These are phyloP conservation scores for Flammula alnicola DNA, from an alignment of 1,284 basidiomycete genomes.

Conservation along the genomic window DNA sequence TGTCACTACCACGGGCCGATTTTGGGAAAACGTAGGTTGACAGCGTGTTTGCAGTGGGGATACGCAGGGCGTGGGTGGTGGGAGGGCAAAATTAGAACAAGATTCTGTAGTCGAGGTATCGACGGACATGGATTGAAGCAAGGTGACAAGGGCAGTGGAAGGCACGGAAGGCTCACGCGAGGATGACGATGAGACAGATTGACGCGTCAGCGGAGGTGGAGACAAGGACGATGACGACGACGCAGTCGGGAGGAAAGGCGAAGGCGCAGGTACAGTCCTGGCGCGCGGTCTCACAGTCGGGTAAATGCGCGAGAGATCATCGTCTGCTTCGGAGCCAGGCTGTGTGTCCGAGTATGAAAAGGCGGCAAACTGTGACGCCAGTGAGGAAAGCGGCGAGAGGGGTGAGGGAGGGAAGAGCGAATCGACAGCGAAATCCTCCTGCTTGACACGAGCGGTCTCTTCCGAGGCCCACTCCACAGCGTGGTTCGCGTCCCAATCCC, in stretches of 20 bases:
- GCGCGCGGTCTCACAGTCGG: conserved; percentile 39
- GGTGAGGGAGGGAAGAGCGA: conserved; percentile 32
- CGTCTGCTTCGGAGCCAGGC: conserved; percentile 16
- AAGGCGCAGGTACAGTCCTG: conserved; percentile 36
- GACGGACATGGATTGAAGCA: conserved; percentile 44
- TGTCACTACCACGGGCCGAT: conserved; percentile 51
- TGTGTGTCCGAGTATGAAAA: conserved; percentile 28
- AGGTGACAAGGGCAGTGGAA: conserved; percentile 34
- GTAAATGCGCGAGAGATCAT: conserved; percentile 24
- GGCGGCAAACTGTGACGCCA: conserved; percentile 30
- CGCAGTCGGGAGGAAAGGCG: conserved; percentile 19
- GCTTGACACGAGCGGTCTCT: conserved; percentile 42
- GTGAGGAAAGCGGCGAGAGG: conserved; percentile 30
- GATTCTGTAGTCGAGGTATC: conserved; percentile 34
- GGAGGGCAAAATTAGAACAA: conserved; percentile 16
- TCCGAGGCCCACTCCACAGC: conserved; percentile 30
- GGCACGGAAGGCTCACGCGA: conserved; percentile 21
- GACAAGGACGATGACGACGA: conserved; percentile 13
- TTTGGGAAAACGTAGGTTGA: conserved; percentile 22
- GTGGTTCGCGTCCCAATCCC: conserved; percentile 49
- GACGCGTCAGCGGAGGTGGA: conserved; percentile 10
- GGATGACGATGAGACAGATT: conserved; percentile 17
- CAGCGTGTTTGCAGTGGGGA: conserved; percentile 42
- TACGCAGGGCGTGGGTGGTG: conserved; percentile 38
- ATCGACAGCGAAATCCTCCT: conserved; percentile 48